Percentiles rank a stretch among this genome's conserved stretches.
These are phyloP conservation scores for Boletus speciosus DNA, from an alignment of 768 basidiomycete species.

Conservation along the genomic window DNA sequence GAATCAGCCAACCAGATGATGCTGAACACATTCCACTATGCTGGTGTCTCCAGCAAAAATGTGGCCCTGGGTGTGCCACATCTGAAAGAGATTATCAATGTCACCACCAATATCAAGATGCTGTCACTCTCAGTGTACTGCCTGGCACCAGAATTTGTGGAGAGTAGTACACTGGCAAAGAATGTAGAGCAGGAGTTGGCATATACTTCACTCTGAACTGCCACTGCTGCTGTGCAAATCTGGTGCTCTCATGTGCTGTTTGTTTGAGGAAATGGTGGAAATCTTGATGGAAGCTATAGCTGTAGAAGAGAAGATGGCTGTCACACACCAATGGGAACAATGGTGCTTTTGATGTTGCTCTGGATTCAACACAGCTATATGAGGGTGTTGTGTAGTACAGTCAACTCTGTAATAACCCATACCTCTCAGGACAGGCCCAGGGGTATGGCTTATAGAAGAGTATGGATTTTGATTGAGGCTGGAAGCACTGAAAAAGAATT, in stretches of 20 bases:
- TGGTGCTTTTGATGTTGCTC: constrained; percentile 90
- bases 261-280: constrained; percentile 99
- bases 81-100: constrained; percentile 98
- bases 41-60: constrained; percentile 99
- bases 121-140: constrained; percentile 85
- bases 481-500: no score
- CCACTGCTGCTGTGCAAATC: constrained; percentile 79
- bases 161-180: constrained; percentile 41
- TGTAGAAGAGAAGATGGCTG: constrained; percentile 98
- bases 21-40: constrained; percentile 99
- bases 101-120: constrained; percentile 97
- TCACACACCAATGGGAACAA: constrained; percentile 97
- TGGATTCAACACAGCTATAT: constrained; percentile 45
- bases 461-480: no score
- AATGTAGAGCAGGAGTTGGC: constrained; percentile 90
- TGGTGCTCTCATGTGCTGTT: constrained; percentile 96
- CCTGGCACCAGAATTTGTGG: constrained; percentile 67
- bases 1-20: constrained; percentile 99
- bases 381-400: no score
- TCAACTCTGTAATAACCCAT: no score
- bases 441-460: no score
- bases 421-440: no score
- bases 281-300: constrained; percentile 99
- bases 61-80: constrained; percentile 99
- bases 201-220: constrained; percentile 88